Conservation (phyloP, 495 filamentous ascomycete genomes). For the Paragyromitra xinjiangensis region DNA sequence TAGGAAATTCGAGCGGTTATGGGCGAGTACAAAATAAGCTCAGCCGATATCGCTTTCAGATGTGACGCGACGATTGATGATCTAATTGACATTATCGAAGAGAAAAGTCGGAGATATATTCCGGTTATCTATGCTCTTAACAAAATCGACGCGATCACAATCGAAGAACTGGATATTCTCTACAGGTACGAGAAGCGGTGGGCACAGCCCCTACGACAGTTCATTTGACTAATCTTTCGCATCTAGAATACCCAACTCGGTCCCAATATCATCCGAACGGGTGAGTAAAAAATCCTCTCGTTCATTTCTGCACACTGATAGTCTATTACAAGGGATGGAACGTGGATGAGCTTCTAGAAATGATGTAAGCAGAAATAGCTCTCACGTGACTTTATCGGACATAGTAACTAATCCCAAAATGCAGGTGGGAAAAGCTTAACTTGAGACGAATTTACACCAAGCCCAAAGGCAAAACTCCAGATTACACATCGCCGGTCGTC, state of each 20-base stretch:
- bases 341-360: slow-evolving; percentile 92
- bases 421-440: slow-evolving; percentile 89
- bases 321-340: slow-evolving; percentile 83
- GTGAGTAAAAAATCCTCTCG: slow-evolving; percentile 30
- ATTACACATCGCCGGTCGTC: slow-evolving; percentile 92
- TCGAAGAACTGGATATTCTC: slow-evolving; percentile 93
- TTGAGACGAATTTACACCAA: slow-evolving; percentile 95
- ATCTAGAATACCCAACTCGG: slow-evolving; percentile 83
- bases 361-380: slow-evolving; percentile 69
- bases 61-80: slow-evolving; percentile 94
- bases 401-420: slow-evolving; percentile 54
- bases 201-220: background rate
- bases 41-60: slow-evolving; percentile 96
- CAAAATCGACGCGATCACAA: slow-evolving; percentile 98
- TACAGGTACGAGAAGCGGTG: slow-evolving; percentile 67
- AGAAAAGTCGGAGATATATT: slow-evolving; percentile 94
- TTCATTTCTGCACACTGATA: slow-evolving; percentile 15
- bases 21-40: slow-evolving; percentile 94
- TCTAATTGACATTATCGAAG: slow-evolving; percentile 93
- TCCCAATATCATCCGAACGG: slow-evolving; percentile 89
- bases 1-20: slow-evolving; percentile 97
- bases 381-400: slow-evolving; percentile 31
- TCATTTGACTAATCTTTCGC: slow-evolving; percentile 10
- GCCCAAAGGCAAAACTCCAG: slow-evolving; percentile 83
- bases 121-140: slow-evolving; percentile 98